These are phyloP conservation scores for Arthroderma uncinatum DNA, from an alignment of 2,329 filamentous ascomycete genomes.

Conservation along the genomic window DNA sequence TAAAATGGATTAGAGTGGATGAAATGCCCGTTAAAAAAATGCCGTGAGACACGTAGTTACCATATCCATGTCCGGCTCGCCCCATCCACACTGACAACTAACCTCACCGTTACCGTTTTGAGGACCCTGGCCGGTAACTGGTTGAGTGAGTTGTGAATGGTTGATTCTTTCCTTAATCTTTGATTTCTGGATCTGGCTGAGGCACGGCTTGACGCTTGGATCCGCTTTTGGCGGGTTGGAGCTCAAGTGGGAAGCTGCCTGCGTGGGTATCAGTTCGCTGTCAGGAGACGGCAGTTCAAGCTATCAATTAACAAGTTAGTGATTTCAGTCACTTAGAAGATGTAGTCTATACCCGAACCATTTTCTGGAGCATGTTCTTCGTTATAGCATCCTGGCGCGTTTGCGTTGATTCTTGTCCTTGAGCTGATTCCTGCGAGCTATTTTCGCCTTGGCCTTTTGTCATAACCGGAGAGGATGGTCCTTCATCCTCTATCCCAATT, in stretches of 20 bases:
- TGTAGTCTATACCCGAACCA: slow-evolving; percentile 20
- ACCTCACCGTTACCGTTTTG: slow-evolving; percentile 13
- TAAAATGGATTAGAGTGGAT: background rate
- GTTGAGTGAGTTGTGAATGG: background rate
- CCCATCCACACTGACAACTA: slow-evolving; percentile 34
- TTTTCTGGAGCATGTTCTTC: slow-evolving; percentile 22
- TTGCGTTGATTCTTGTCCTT: slow-evolving; percentile 20
- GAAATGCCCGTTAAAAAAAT: background rate
- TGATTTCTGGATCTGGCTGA: background rate
- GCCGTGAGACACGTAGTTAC: slow-evolving; percentile 23
- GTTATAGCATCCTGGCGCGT: slow-evolving; percentile 19
- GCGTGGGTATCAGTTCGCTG: slow-evolving; percentile 23
- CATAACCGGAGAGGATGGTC: background rate
- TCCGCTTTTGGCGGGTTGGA: slow-evolving; percentile 4
- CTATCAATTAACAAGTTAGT: background rate
- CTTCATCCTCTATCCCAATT: slow-evolving; percentile 18
- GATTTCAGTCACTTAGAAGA: background rate
- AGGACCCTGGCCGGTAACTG: background rate
- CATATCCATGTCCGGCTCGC: slow-evolving; percentile 32
- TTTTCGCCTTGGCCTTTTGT: background rate
- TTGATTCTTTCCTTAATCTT: background rate
- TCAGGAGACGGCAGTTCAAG: slow-evolving; percentile 10
- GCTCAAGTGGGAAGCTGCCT: slow-evolving; percentile 13
- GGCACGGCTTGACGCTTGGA: background rate
- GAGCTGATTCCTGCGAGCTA: slow-evolving; percentile 17